phyloP scores from a whole-genome alignment of 2,329 filamentous ascomycete genomes.

The Pseudogymnoascus sp. region DNA sequence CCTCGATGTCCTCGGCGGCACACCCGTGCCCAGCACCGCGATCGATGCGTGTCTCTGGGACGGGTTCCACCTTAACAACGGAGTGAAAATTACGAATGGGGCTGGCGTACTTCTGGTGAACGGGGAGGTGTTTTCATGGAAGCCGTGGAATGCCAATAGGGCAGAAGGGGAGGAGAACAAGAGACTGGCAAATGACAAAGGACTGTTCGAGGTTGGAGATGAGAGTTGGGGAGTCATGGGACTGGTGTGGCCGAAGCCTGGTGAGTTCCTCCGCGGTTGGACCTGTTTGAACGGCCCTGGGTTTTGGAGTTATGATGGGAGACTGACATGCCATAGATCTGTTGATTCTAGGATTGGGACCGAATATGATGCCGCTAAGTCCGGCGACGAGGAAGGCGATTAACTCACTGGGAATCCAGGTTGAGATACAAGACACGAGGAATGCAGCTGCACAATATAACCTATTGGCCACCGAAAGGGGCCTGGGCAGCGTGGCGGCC shows the following conservation, averaged over 20 bases:
- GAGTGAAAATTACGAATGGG: conserved; percentile 59
- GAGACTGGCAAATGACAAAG: conserved; percentile 61
- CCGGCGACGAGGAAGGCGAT: conserved; percentile 65
- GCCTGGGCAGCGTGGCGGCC: conserved; percentile 75
- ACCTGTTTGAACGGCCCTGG: neutral
- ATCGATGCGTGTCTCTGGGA: conserved; percentile 75
- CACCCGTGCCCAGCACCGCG: conserved; percentile 68
- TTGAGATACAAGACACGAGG: conserved; percentile 85
- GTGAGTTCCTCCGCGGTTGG: conserved; percentile 40
- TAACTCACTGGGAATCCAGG: conserved; percentile 67
- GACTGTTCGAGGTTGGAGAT: conserved; percentile 68
- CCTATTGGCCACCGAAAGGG: conserved; percentile 85
- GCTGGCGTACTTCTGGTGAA: conserved; percentile 70
- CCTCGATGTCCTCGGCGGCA: conserved; percentile 70
- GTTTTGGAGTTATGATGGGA: neutral
- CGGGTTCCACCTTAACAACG: conserved; percentile 82
- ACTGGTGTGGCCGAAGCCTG: conserved; percentile 79
- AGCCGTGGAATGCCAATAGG: conserved; percentile 59
- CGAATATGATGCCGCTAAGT: conserved; percentile 65
- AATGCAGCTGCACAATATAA: conserved; percentile 96
- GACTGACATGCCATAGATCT: conserved; percentile 50
- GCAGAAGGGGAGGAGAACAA: conserved; percentile 28
- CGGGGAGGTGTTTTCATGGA: conserved; percentile 84
- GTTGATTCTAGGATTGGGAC: conserved; percentile 79
- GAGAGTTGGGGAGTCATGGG: conserved; percentile 68